Evolutionary conservation across 345 rosid species (phyloP), one percentile per base, ranked within the genome.

Genomic region (Rhodamnia argentea): DNA sequence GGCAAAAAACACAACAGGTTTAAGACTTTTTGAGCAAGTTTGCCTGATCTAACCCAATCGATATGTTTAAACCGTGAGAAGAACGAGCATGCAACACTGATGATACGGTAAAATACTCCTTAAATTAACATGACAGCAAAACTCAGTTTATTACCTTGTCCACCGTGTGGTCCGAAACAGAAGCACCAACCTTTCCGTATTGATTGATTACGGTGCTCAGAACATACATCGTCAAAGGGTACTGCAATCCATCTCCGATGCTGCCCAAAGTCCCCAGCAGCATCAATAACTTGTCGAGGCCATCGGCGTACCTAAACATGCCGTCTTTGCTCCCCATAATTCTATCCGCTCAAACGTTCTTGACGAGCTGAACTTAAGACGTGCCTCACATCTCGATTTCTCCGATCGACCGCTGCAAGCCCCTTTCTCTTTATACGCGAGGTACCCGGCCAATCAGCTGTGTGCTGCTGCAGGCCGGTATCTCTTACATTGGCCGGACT

Each of bases 181-280:
- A 50, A 74, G 26, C 37, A 50, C 74, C 42, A 15, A 90, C 74
- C 10, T 81, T 90, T 85, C 94, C 96, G 88, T 87, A 94, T 26
- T 94, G 94, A 87, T 93, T 92, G 87, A 94, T 94, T 29, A 94
- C 95, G 58, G 84, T 75, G 84, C 96, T 93, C 11, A 94, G 89
- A 55, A 94, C 91, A 88, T 87, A 91, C 94, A 91, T 92, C 5
- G 88, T 85, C 52, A 93, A 88, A 87, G 94, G 95, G 60, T 93
- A 88, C 88, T 92, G 95, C 92, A 92, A 20, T 57, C 96, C 96
- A 89, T 94, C 96, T 85, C 95, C 96, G 85, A 93, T 89, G 92
- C 96, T 94, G 32, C 95, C 95, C 75, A 93, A 85, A 78, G 91
- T 87, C 78, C 95, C 96, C 11, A 92, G 86, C 8, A 94, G 26